A percentile compares a stretch with the other conserved stretches of the same genome.
These are phyloP conservation scores for Torrubiella hemipterigena DNA, from an alignment of 2,329 filamentous ascomycete species.

Conservation along the genomic window DNA sequence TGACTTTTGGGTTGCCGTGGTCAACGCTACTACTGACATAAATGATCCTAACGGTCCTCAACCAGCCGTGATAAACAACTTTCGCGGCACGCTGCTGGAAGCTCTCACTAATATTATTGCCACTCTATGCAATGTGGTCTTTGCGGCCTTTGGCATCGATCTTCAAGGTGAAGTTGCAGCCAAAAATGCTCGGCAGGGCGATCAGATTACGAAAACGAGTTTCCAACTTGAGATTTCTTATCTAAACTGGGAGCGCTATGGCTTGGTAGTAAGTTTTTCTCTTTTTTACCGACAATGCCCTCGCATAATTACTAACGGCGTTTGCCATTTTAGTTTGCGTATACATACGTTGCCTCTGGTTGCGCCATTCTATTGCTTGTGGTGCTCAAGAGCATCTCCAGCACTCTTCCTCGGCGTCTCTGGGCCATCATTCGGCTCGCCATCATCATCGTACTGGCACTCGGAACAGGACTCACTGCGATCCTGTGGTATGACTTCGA, in stretches of 20 bases:
- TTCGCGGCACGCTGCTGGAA: no score
- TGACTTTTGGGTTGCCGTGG: conserved; percentile 14
- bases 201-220: conserved; percentile 6
- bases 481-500: conserved; percentile 12
- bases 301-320: conserved; percentile 1
- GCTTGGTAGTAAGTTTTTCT: conserved; percentile 16
- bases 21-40: conserved; percentile 5
- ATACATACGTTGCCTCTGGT: conserved; percentile 20
- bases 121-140: conserved; percentile 4
- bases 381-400: conserved; percentile 16
- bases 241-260: conserved; percentile 13
- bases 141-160: conserved; percentile 13
- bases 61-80: background rate
- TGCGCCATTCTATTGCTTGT: conserved; percentile 19
- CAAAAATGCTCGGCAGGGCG: conserved; percentile 9
- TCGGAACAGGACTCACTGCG: conserved; percentile 16
- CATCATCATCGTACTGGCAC: conserved; percentile 16
- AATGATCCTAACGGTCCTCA: conserved; percentile 4
- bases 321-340: conserved; percentile 19
- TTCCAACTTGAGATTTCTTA: conserved; percentile 13
- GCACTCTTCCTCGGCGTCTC: conserved; percentile 16
- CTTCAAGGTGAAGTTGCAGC: conserved; percentile 13
- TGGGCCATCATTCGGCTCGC: conserved; percentile 19
- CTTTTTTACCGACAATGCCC: background rate
- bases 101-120: background rate